Conservation (phyloP, 345 rosid genomes). For the Gossypium sturtianum region DNA sequence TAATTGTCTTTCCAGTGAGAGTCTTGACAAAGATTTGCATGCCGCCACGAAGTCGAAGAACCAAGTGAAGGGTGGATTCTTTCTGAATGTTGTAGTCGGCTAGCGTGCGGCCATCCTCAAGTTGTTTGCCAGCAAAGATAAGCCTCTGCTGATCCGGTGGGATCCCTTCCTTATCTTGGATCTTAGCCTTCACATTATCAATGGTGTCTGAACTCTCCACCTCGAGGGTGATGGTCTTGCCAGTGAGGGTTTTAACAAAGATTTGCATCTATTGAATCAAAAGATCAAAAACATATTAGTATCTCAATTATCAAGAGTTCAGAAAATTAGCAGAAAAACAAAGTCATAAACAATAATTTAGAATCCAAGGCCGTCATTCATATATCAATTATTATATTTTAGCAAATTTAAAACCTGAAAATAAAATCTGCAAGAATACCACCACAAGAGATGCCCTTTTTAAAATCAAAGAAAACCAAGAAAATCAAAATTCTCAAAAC, state of each 20-base stretch:
- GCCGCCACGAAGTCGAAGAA: neutral
- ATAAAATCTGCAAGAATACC: neutral
- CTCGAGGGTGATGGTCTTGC: neutral
- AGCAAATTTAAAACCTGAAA: neutral
- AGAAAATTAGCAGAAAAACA: neutral
- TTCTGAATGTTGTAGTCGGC: neutral
- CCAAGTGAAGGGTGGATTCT: neutral
- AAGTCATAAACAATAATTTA: neutral
- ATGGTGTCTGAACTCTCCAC: neutral
- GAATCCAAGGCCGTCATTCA: no score
- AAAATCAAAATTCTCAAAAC: neutral
- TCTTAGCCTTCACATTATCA: neutral
- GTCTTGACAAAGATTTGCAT: neutral
- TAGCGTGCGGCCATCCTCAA: neutral
- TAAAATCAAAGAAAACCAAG: neutral
- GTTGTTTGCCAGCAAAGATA: neutral
- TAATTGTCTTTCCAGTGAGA: neutral
- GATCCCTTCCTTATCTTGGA: neutral
- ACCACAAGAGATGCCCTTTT: neutral
- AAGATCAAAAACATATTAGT: neutral
- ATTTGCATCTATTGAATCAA: neutral
- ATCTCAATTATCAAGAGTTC: neutral
- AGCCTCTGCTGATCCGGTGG: neutral
- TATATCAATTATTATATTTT: neutral
- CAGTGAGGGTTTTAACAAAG: constrained; percentile 1